Percentiles rank a stretch among this genome's conserved stretches.
Conservation (phyloP, 1,284 basidiomycete genomes). For the Stereum hirsutum region DNA sequence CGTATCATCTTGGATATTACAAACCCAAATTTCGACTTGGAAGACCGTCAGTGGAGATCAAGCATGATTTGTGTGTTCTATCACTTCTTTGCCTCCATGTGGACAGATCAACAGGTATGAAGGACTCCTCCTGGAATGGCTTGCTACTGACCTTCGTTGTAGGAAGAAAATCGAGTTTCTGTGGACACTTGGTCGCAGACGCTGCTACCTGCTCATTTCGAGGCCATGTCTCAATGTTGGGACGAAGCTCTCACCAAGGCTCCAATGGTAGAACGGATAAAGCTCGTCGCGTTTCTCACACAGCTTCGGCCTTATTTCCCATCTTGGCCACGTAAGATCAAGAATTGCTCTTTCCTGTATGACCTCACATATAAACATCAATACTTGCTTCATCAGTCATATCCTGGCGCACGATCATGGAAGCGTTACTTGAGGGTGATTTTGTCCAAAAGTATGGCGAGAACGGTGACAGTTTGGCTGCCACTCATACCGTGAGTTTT, state of each 20-base stretch:
- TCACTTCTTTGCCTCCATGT: conserved; percentile 50
- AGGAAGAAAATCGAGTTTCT: conserved; percentile 61
- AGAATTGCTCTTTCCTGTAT: background rate
- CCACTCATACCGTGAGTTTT: conserved; percentile 34
- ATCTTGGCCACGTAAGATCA: conserved; percentile 47
- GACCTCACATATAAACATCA: too few species aligned
- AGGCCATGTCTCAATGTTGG: conserved; percentile 58
- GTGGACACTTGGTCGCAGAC: conserved; percentile 47
- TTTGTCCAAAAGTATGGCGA: conserved; percentile 28
- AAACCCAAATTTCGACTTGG: conserved; percentile 47
- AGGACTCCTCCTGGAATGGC: background rate
- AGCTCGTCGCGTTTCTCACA: conserved; percentile 49
- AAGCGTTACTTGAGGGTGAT: conserved; percentile 47
- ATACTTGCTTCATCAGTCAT: conserved; percentile 45
- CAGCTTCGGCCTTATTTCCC: conserved; percentile 59
- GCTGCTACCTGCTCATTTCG: conserved; percentile 52
- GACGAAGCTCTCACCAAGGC: conserved; percentile 46
- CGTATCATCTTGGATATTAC: conserved; percentile 56
- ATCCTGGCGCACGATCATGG: conserved; percentile 51
- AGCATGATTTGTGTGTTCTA: conserved; percentile 49
- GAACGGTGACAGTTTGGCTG: conserved; percentile 30
- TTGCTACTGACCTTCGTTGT: background rate
- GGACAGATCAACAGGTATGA: conserved; percentile 52
- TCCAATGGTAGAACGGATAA: conserved; percentile 45
- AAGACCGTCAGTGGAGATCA: conserved; percentile 58